Conservation (phyloP, 2,329 filamentous ascomycete genomes). For the Trichoderma oligosporum region DNA sequence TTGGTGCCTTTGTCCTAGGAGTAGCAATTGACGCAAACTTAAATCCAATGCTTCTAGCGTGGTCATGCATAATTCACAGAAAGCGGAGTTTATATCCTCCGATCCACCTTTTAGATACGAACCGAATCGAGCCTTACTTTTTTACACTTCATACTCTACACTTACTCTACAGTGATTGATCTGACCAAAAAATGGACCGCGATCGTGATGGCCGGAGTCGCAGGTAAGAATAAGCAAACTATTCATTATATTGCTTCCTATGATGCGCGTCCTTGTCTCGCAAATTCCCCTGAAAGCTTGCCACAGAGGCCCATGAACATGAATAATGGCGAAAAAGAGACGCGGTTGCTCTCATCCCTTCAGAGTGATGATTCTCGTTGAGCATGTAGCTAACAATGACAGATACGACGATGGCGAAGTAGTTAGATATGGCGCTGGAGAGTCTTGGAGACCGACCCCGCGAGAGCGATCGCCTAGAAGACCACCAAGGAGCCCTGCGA, state of each 20-base stretch:
- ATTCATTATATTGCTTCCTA: not conserved
- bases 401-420: constrained; percentile 62
- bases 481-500: constrained; percentile 30
- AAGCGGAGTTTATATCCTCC: constrained; percentile 15
- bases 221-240: constrained; percentile 30
- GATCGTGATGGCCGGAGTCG: constrained; percentile 36
- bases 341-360: not conserved
- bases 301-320: not conserved
- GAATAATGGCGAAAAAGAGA: not conserved
- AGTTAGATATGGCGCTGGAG: constrained; percentile 57
- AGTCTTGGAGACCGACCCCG: constrained; percentile 58
- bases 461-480: constrained; percentile 46
- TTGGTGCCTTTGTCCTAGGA: too few relatives aligned
- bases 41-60: too few relatives aligned
- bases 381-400: constrained; percentile 19
- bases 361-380: not conserved
- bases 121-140: too few relatives aligned
- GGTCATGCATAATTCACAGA: not conserved
- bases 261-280: not conserved
- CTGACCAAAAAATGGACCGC: constrained; percentile 33
- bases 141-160: too few relatives aligned
- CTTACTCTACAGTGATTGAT: not conserved
- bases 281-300: not conserved
- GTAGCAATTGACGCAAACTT: too few relatives aligned
- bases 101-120: not conserved